These are phyloP conservation scores for Zhuliangozyma blackwelliae DNA, from an alignment of 1,139 yeast species.

Conservation along the genomic window DNA sequence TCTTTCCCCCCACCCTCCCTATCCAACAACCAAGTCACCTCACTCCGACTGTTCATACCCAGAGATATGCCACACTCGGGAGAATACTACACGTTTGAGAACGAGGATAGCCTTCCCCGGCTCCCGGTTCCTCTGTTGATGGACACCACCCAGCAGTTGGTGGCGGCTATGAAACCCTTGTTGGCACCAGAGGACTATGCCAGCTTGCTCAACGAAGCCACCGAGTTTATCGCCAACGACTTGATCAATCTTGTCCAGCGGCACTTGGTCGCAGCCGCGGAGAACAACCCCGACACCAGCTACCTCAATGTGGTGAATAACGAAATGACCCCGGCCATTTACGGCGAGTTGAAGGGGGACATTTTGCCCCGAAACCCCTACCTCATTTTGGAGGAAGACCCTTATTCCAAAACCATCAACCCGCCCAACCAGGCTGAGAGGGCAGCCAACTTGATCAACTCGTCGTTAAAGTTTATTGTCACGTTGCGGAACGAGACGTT, in stretches of 20 bases:
- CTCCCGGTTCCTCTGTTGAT: conserved; percentile 54
- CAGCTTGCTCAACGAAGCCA: conserved; percentile 36
- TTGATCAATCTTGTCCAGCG: conserved; percentile 46
- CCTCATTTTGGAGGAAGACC: conserved; percentile 68
- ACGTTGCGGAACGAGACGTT: conserved; percentile 52
- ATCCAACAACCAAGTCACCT: no score
- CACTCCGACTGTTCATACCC: no score
- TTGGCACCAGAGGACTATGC: conserved; percentile 40
- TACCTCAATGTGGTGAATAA: conserved; percentile 59
- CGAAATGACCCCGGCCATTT: conserved; percentile 58
- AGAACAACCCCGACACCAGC: conserved; percentile 38
- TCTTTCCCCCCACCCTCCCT: not conserved
- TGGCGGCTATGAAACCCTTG: conserved; percentile 49
- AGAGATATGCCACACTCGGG: conserved; percentile 3
- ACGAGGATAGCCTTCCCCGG: conserved; percentile 31
- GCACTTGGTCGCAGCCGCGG: conserved; percentile 45
- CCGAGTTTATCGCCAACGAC: conserved; percentile 39
- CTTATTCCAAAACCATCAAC: conserved; percentile 49
- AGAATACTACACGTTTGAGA: conserved; percentile 14
- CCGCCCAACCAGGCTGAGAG: conserved; percentile 65
- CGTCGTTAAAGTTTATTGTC: conserved; percentile 60
- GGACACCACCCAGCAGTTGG: conserved; percentile 43
- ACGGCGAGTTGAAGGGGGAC: conserved; percentile 61
- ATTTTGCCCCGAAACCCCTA: conserved; percentile 75
- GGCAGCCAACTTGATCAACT: conserved; percentile 61